Conservation (phyloP, 495 filamentous ascomycete species). For the Diplogelasinospora grovesii region DNA sequence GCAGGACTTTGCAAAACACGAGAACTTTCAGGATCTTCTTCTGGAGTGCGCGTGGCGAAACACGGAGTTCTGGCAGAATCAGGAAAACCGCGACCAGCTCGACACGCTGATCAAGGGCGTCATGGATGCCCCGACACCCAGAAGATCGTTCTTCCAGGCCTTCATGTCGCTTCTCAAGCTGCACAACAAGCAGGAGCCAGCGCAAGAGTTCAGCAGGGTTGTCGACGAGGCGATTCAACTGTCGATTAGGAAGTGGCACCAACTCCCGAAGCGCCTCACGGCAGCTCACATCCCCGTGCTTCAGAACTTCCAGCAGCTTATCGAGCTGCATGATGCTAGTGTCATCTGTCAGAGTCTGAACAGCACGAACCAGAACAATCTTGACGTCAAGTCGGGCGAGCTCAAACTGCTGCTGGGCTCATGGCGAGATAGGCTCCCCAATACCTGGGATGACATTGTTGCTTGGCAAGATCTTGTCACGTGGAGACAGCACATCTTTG, state of each 20-base stretch:
- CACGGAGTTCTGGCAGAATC: constrained; percentile 83
- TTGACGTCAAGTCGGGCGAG: constrained; percentile 92
- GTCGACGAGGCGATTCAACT: constrained; percentile 96
- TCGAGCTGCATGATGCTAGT: constrained; percentile 95
- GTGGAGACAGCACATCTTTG: constrained; percentile 98
- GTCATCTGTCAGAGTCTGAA: constrained; percentile 86
- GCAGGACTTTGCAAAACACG: constrained; percentile 96
- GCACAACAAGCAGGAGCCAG: constrained; percentile 77
- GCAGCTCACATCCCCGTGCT: constrained; percentile 92
- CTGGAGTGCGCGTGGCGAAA: constrained; percentile 92
- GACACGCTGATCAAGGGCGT: constrained; percentile 90
- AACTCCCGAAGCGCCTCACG: constrained; percentile 85
- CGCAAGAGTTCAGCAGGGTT: constrained; percentile 74
- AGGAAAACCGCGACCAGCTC: constrained; percentile 77
- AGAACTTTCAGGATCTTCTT: constrained; percentile 96
- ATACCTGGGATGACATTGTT: constrained; percentile 99
- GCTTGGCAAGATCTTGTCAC: constrained; percentile 98
- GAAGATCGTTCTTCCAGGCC: constrained; percentile 91
- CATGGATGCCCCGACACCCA: constrained; percentile 91
- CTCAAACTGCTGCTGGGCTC: constrained; percentile 89
- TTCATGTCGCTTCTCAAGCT: constrained; percentile 95
- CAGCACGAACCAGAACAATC: constrained; percentile 72
- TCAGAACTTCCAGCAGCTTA: constrained; percentile 97
- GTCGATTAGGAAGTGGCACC: constrained; percentile 96
- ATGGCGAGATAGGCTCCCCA: constrained; percentile 93